These are phyloP conservation scores for Xylariales sp. DNA, from an alignment of 2,329 filamentous ascomycete genomes.

Conservation along the genomic window DNA sequence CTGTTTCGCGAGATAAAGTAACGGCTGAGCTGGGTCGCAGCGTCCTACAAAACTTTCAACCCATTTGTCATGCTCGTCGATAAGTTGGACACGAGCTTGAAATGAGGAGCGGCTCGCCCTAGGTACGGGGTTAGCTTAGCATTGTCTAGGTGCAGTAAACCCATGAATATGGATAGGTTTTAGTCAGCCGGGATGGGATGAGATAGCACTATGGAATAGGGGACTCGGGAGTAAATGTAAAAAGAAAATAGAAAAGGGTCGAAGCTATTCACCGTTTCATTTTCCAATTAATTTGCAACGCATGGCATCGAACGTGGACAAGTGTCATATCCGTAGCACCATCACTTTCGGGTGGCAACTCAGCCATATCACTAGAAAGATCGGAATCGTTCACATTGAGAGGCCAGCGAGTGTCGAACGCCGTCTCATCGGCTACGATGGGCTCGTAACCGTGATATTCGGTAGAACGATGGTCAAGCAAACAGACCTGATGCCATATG, in stretches of 20 bases:
- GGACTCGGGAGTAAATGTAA: neutral
- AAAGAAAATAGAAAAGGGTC: neutral
- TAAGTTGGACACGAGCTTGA: conserved; percentile 21
- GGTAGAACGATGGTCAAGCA: conserved; percentile 60
- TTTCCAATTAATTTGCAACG: conserved; percentile 41
- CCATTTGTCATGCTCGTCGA: conserved; percentile 37
- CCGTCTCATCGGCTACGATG: conserved; percentile 52
- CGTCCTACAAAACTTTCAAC: conserved; percentile 32
- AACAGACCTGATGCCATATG: conserved; percentile 62
- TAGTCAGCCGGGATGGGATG: neutral
- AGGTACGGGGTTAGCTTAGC: conserved; percentile 21
- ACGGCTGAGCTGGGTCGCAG: conserved; percentile 28
- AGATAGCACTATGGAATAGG: neutral
- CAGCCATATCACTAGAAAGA: conserved; percentile 56
- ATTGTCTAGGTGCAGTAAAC: neutral
- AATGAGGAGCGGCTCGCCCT: conserved; percentile 31
- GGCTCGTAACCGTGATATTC: conserved; percentile 62
- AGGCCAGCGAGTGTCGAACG: conserved; percentile 60
- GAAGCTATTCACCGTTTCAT: conserved; percentile 30
- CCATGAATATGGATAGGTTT: neutral
- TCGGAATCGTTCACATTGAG: conserved; percentile 65
- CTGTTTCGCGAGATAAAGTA: conserved; percentile 25
- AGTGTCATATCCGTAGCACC: conserved; percentile 60
- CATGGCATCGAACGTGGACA: conserved; percentile 55
- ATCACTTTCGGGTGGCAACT: conserved; percentile 37